Evolutionary conservation across 2,329 filamentous ascomycete species (phyloP).

Genomic region (Fusarium citri): DNA sequence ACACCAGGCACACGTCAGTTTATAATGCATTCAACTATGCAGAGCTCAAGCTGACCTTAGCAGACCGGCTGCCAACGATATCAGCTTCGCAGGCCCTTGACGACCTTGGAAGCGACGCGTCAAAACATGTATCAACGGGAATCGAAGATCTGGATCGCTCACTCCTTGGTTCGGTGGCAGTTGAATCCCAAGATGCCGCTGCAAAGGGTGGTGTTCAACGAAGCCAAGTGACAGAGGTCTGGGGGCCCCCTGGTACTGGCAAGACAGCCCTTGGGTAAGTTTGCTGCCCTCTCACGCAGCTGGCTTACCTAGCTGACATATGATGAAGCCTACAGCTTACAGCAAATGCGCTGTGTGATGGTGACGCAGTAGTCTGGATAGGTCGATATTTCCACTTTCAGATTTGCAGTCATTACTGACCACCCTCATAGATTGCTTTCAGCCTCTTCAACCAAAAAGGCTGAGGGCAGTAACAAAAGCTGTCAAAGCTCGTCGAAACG

Average conservation of each 20-base stretch:
- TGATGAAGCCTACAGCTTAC: constrained; percentile 75
- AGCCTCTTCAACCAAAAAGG: constrained; percentile 51
- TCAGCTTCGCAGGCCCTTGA: constrained; percentile 79
- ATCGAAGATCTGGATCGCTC: constrained; percentile 64
- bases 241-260: constrained; percentile 86
- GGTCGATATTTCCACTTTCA: constrained; percentile 64
- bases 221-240: constrained; percentile 86
- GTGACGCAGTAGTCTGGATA: constrained; percentile 81
- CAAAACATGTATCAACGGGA: constrained; percentile 67
- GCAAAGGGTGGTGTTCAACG: constrained; percentile 71
- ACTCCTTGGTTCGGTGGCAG: constrained; percentile 48
- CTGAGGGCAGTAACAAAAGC: constrained; percentile 44
- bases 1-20: constrained; percentile 63
- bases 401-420: background rate
- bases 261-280: constrained; percentile 85
- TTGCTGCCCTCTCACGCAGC: constrained; percentile 19
- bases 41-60: constrained; percentile 22
- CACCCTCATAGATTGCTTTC: constrained; percentile 59
- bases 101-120: constrained; percentile 63
- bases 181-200: constrained; percentile 25
- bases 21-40: constrained; percentile 6
- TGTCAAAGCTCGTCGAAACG: constrained; percentile 19
- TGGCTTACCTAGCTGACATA: constrained; percentile 23
- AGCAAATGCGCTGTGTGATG: constrained; percentile 69
- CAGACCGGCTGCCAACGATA: constrained; percentile 81